Percentiles rank a stretch among this genome's conserved stretches.
Evolutionary conservation across 768 basidiomycete species (phyloP).

Genomic region (Phanerochaete carnosa): DNA sequence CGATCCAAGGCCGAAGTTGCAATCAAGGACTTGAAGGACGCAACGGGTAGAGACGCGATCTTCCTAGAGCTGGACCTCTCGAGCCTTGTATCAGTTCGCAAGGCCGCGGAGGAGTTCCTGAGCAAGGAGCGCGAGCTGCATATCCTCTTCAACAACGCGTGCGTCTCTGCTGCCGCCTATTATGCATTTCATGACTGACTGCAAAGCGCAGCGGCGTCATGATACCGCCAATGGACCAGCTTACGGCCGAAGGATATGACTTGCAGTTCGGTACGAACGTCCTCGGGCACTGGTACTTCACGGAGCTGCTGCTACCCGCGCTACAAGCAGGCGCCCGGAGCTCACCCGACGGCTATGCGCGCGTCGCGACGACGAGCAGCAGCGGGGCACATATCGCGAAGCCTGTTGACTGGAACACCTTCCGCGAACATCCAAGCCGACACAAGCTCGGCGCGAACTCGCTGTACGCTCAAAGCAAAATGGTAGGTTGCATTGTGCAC

Average conservation of each 20-base stretch:
- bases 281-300: constrained; percentile 34
- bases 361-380: constrained; percentile 32
- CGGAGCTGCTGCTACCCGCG: constrained; percentile 32
- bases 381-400: neutral
- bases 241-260: constrained; percentile 39
- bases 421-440: constrained; percentile 18
- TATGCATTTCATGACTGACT: neutral
- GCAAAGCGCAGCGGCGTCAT: constrained; percentile 28
- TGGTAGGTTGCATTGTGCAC: constrained; percentile 21
- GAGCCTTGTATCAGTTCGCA: constrained; percentile 18
- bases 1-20: constrained; percentile 22
- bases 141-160: constrained; percentile 22
- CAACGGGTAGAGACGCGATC: constrained; percentile 27
- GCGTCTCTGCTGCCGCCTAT: neutral
- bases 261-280: constrained; percentile 39
- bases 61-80: constrained; percentile 27
- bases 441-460: constrained; percentile 6
- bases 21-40: constrained; percentile 21
- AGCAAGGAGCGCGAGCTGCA: constrained; percentile 20
- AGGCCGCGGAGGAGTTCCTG: constrained; percentile 23
- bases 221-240: constrained; percentile 23
- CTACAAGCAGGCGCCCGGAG: constrained; percentile 27
- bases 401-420: constrained; percentile 9
- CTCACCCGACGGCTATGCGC: constrained; percentile 28
- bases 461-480: constrained; percentile 33